These are phyloP conservation scores for Acacia confusa DNA, from an alignment of 306 rosid species.

Conservation along the genomic window DNA sequence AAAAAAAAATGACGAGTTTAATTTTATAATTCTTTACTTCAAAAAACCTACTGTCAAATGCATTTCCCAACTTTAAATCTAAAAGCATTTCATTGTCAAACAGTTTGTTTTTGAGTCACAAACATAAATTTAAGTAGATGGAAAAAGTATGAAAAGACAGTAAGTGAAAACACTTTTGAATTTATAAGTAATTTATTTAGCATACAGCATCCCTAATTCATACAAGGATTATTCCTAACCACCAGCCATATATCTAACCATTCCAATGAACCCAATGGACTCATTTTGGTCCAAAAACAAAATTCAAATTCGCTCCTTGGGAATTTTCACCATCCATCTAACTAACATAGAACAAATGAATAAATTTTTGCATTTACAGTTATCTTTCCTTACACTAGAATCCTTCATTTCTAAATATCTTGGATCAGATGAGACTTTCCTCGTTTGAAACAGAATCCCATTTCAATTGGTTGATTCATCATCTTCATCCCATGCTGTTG, in stretches of 20 bases:
- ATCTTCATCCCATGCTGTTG: constrained; percentile 43
- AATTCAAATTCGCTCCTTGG: background rate
- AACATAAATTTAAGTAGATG: background rate
- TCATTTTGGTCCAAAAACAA: background rate
- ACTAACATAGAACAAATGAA: background rate
- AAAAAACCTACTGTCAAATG: background rate
- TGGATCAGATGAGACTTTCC: background rate
- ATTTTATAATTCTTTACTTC: background rate
- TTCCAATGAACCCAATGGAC: background rate
- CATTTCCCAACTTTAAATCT: background rate
- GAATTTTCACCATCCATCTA: background rate
- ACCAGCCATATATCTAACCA: background rate
- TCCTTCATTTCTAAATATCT: background rate
- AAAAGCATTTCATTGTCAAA: no score
- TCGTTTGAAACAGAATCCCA: constrained; percentile 15
- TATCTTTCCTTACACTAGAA: background rate
- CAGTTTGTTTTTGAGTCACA: background rate
- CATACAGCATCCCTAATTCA: background rate
- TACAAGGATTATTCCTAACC: background rate
- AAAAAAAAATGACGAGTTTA: background rate
- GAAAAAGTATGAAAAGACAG: background rate
- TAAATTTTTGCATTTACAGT: background rate
- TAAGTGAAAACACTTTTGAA: background rate
- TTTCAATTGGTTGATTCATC: constrained; percentile 34
- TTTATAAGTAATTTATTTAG: background rate